Conservation (phyloP, 345 rosid species). For the Pistacia integerrima region DNA sequence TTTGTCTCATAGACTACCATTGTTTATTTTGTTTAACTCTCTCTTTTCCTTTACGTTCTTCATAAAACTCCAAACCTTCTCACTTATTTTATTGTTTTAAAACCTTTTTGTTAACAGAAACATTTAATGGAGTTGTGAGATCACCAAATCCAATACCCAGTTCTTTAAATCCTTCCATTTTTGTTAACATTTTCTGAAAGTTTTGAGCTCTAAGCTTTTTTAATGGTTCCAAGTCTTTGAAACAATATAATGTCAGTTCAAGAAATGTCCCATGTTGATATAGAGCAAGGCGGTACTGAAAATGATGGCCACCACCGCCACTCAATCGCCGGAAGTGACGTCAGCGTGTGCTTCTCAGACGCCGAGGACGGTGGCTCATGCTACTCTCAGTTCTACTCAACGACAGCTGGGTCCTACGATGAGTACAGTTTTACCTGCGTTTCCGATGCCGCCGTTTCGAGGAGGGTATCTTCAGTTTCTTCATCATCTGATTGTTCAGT, state of each 20-base stretch:
- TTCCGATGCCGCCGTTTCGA: conserved; percentile 40
- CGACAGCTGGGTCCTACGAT: conserved; percentile 74
- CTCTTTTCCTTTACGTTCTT: conserved; percentile 12
- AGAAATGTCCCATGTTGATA: conserved; percentile 54
- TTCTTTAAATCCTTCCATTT: conserved; percentile 32
- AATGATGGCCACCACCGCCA: conserved; percentile 30
- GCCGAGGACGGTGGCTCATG: conserved; percentile 78
- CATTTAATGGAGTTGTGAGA: conserved; percentile 40
- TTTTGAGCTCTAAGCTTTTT: conserved; percentile 16
- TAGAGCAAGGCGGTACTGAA: conserved; percentile 61
- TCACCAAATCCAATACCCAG: conserved; percentile 42
- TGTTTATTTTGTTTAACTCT: conserved; percentile 6
- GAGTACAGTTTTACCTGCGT: conserved; percentile 53
- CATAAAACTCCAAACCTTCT: neutral
- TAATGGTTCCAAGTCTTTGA: neutral
- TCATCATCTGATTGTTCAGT: conserved; percentile 52
- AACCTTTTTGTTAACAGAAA: conserved; percentile 12
- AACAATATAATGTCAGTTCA: conserved; percentile 23
- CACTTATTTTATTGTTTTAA: neutral
- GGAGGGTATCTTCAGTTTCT: conserved; percentile 57
- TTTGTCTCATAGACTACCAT: conserved; percentile 16
- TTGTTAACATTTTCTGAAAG: neutral
- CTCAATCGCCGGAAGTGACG: conserved; percentile 36
- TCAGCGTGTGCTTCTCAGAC: conserved; percentile 69
- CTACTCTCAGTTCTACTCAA: conserved; percentile 83